Conservation (phyloP, 495 filamentous ascomycete genomes). For the Trichocladium uniseriatum region DNA sequence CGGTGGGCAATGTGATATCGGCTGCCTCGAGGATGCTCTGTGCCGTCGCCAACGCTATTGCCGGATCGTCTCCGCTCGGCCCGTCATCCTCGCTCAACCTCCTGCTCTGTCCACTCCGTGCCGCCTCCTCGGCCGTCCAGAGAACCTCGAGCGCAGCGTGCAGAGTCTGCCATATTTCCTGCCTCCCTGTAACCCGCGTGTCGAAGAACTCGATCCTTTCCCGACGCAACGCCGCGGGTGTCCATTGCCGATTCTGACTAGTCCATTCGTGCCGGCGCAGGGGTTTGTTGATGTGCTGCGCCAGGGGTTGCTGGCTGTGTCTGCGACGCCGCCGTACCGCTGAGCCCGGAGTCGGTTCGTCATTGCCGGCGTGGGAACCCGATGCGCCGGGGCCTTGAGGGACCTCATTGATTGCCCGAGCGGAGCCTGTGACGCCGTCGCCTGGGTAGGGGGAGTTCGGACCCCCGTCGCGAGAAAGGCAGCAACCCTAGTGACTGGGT, state of each 20-base stretch:
- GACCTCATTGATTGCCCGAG: slow-evolving; percentile 37
- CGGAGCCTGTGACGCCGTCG: slow-evolving; percentile 30
- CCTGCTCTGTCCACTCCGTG: slow-evolving; percentile 11
- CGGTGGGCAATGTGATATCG: slow-evolving; percentile 69
- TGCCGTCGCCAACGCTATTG: slow-evolving; percentile 51
- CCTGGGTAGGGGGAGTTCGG: slow-evolving; percentile 37
- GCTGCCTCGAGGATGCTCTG: slow-evolving; percentile 71
- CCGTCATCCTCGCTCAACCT: slow-evolving; percentile 19
- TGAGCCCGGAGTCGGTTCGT: slow-evolving; percentile 15
- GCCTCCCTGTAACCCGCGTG: slow-evolving; percentile 66
- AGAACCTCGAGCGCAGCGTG: slow-evolving; percentile 55
- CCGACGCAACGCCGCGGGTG: slow-evolving; percentile 31
- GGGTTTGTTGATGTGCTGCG: slow-evolving; percentile 43
- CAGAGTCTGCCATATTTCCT: slow-evolving; percentile 72
- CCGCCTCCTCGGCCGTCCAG: slow-evolving; percentile 33
- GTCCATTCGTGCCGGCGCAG: slow-evolving; percentile 41
- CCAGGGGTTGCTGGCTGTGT: slow-evolving; percentile 18
- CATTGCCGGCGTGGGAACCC: slow-evolving; percentile 10
- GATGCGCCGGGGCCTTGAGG: slow-evolving; percentile 9
- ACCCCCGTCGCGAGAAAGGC: slow-evolving; percentile 36
- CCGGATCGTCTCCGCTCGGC: slow-evolving; percentile 11
- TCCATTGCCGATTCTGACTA: slow-evolving; percentile 38
- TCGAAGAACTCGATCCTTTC: slow-evolving; percentile 66
- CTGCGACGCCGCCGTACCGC: slow-evolving; percentile 14
- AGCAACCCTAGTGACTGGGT: slow-evolving; percentile 35